Evolutionary conservation across 495 filamentous ascomycete species (phyloP), one percentile per base, ranked within the genome.

Genomic region (Xylona heveae): DNA sequence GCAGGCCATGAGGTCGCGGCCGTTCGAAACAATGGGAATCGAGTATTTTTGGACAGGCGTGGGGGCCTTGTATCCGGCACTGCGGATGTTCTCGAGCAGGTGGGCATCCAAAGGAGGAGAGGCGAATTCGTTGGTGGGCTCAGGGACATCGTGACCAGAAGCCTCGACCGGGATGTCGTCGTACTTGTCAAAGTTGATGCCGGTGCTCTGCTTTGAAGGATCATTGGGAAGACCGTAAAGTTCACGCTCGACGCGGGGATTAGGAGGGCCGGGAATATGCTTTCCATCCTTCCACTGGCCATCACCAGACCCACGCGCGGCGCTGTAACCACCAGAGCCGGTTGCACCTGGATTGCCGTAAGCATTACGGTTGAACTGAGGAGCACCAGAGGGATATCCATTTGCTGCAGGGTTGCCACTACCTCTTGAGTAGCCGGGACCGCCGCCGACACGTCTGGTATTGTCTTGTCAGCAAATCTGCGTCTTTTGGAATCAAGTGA

Each of bases 121-220:
- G 48, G 69, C 81, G 66, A 97, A 97, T 28, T 64, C 61, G 42
- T 71, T 71, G 37, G 90, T 76, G 24, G 90, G 80, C 43, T 95
- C 90, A 26, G 88, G 90, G 28, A 93, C 81, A 50, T 90, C 73
- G 28, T 81, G 76, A 27, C 88, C 88, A 37, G 88, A 93, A 25
- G 90, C 85, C 50, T 93, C 88, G 36, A 97, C 90, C 21, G 88
- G 88, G 44, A 97, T 97, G 49, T 97, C 88, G 46, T 97, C 88
- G 55, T 97, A 97, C 61, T 97, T 97, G 58, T 92, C 71, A 48
- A 97, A 97, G 64, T 97, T 97, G 72, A 97, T 95, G 48, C 88
- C 88, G 13, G 79, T 93, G 44, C 81, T 78, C 52, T 92, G 77
- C 61, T 92, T 94, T 40, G 77, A 68, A 35, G 83, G 82, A 46